Percentiles rank a stretch among this genome's conserved stretches.
Conservation (phyloP, 2,329 filamentous ascomycete genomes). For the Colletotrichum lentis region DNA sequence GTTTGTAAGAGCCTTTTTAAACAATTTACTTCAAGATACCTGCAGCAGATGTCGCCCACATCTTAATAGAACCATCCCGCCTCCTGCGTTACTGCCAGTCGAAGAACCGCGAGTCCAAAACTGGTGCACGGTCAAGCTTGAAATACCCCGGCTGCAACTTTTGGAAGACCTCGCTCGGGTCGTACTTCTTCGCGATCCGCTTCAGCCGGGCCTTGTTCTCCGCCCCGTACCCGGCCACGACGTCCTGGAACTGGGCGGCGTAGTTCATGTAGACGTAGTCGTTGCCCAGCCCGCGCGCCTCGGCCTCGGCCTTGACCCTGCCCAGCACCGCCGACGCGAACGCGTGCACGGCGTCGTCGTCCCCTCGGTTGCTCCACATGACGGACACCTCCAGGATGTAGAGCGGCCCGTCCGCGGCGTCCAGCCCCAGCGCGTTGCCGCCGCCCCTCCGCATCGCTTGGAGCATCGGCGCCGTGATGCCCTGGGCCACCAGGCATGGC, state of each 20-base stretch:
- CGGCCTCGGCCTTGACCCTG: slow-evolving; percentile 36
- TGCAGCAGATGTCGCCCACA: no score
- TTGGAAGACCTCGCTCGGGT: slow-evolving; percentile 48
- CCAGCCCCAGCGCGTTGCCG: slow-evolving; percentile 50
- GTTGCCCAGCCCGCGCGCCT: slow-evolving; percentile 31
- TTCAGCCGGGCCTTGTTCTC: slow-evolving; percentile 48
- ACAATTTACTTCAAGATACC: no score
- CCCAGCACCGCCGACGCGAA: slow-evolving; percentile 38
- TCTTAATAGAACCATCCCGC: no score
- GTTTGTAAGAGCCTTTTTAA: no score
- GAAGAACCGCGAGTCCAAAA: slow-evolving; percentile 32
- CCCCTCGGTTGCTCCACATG: slow-evolving; percentile 39
- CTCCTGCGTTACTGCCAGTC: not conserved
- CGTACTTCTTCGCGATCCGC: slow-evolving; percentile 45
- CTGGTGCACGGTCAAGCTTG: slow-evolving; percentile 41
- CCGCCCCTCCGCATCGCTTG: slow-evolving; percentile 49
- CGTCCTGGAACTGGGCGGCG: slow-evolving; percentile 50
- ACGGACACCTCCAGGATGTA: slow-evolving; percentile 40
- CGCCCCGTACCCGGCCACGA: slow-evolving; percentile 50
- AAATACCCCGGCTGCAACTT: slow-evolving; percentile 46
- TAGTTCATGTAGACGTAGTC: slow-evolving; percentile 55
- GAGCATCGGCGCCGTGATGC: slow-evolving; percentile 50
- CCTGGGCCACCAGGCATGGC: slow-evolving; percentile 50
- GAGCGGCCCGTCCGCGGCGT: slow-evolving; percentile 42
- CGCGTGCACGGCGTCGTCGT: slow-evolving; percentile 39